A percentile compares a stretch with the other conserved stretches of the same genome.
Conservation (phyloP, 2,329 filamentous ascomycete species). For the Calycina herbarum region DNA sequence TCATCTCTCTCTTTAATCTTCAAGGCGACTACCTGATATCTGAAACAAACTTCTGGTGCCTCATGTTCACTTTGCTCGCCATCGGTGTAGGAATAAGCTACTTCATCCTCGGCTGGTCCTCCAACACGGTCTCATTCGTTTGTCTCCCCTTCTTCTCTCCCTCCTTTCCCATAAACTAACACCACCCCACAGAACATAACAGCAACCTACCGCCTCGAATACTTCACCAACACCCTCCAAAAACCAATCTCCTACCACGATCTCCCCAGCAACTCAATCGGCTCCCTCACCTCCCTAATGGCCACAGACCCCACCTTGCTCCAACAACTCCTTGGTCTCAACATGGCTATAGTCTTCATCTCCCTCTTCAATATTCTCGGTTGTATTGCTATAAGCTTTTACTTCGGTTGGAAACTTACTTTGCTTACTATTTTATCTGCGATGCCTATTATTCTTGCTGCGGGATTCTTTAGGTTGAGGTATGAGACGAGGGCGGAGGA, state of each 20-base stretch:
- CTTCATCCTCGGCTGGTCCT: conserved; percentile 32
- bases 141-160: conserved; percentile 24
- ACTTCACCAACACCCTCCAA: conserved; percentile 44
- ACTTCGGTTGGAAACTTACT: conserved; percentile 74
- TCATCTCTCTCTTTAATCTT: conserved; percentile 36
- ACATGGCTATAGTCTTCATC: conserved; percentile 54
- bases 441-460: conserved; percentile 49
- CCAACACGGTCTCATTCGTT: conserved; percentile 42
- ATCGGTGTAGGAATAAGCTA: conserved; percentile 41
- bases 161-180: neutral
- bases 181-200: conserved; percentile 30
- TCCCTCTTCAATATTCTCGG: conserved; percentile 66
- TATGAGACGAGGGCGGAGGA: conserved; percentile 54
- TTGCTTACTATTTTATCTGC: conserved; percentile 63
- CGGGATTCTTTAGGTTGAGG: conserved; percentile 48
- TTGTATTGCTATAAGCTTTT: conserved; percentile 63
- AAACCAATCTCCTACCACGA: conserved; percentile 45
- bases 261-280: conserved; percentile 45
- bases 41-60: conserved; percentile 46
- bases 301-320: conserved; percentile 48
- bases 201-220: conserved; percentile 41
- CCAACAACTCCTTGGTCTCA: conserved; percentile 48
- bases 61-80: conserved; percentile 50
- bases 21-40: conserved; percentile 25
- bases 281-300: conserved; percentile 46